These are phyloP conservation scores for Francoa sonchifolia DNA, from an alignment of 441 rosid species.

Conservation along the genomic window DNA sequence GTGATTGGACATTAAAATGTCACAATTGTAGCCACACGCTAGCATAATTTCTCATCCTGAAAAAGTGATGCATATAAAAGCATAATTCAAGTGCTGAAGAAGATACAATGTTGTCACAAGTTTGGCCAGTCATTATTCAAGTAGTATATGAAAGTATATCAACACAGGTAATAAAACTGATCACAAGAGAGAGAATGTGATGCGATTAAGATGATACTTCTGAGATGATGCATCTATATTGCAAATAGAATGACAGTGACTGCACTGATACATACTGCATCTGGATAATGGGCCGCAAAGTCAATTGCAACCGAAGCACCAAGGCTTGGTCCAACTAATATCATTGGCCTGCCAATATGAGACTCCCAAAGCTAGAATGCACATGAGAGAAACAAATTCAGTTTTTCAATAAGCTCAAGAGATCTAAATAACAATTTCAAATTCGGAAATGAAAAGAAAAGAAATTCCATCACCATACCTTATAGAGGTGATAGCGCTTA, in stretches of 20 bases:
- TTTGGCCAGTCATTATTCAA: too few species aligned
- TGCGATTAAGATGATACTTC: too few species aligned
- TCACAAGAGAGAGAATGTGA: too few species aligned
- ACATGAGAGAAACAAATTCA: constrained; percentile 7
- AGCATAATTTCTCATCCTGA: too few species aligned
- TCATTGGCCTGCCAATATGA: constrained; percentile 63
- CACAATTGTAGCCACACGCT: too few species aligned
- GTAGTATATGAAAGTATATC: background rate
- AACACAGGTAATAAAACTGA: background rate
- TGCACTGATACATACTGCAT: constrained; percentile 41
- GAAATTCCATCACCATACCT: constrained; percentile 33
- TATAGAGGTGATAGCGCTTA: constrained; percentile 69
- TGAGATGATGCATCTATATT: background rate
- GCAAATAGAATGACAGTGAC: background rate
- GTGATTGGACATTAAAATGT: too few species aligned
- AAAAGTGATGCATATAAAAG: too few species aligned
- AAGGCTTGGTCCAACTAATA: constrained; percentile 86
- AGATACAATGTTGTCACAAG: too few species aligned
- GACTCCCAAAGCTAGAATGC: constrained; percentile 64
- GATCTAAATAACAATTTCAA: too few species aligned
- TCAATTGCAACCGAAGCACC: constrained; percentile 92
- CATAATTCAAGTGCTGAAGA: too few species aligned
- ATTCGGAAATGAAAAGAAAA: too few species aligned
- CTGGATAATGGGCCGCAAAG: constrained; percentile 64
- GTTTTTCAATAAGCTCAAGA: too few species aligned